Conservation (phyloP, 495 filamentous ascomycete species). For the Podospora tetraspora region DNA sequence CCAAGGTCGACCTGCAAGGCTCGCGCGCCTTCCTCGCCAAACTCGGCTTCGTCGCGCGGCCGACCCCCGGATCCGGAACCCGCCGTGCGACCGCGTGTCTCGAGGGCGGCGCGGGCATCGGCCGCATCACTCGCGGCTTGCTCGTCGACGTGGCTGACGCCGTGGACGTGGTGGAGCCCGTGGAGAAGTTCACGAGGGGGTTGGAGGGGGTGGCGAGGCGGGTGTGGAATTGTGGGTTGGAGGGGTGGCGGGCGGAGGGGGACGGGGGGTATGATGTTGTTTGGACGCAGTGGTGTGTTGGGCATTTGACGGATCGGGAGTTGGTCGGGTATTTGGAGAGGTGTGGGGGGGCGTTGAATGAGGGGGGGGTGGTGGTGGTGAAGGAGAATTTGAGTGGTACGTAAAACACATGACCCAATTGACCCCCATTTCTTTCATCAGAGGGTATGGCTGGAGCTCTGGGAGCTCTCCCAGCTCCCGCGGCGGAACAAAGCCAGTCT, state of each 20-base stretch:
- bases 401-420: no score
- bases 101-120: background rate
- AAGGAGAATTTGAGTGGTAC: slow-evolving; percentile 92
- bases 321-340: slow-evolving; percentile 61
- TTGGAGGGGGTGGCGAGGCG: slow-evolving; percentile 50
- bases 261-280: slow-evolving; percentile 52
- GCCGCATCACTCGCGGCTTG: slow-evolving; percentile 7
- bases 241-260: slow-evolving; percentile 61
- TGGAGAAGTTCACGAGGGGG: slow-evolving; percentile 51
- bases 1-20: slow-evolving; percentile 62
- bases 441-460: no score
- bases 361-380: slow-evolving; percentile 57
- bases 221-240: slow-evolving; percentile 65
- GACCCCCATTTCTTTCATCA: no score
- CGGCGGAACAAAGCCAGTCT: no score
- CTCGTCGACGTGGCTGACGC: slow-evolving; percentile 21
- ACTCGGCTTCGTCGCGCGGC: background rate
- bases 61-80: background rate
- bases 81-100: background rate
- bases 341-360: slow-evolving; percentile 50
- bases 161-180: slow-evolving; percentile 50
- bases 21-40: slow-evolving; percentile 4
- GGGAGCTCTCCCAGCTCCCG: no score
- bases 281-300: slow-evolving; percentile 90
- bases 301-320: slow-evolving; percentile 77